Evolutionary conservation across 192 early-diverging fungal genomes (phyloP).

Genomic region (Coemansia guatemalensis): DNA sequence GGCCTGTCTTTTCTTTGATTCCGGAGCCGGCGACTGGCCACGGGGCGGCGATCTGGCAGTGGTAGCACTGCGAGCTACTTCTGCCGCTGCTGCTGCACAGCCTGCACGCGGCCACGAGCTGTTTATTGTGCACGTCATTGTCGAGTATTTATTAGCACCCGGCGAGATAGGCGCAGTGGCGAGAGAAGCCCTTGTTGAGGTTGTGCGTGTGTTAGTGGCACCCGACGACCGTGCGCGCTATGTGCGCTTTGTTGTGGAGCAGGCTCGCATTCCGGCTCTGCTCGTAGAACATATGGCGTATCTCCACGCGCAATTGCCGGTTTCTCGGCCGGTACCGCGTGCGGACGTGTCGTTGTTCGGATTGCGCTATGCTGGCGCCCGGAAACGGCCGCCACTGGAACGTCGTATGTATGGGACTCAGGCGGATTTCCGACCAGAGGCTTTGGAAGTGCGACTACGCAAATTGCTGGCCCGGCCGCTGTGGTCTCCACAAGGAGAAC

Average conservation of each 20-base stretch:
- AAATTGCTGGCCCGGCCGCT: conserved; percentile 16
- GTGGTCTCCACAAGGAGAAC: conserved; percentile 20
- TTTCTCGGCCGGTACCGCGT: conserved; percentile 39
- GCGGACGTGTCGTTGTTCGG: conserved; percentile 22
- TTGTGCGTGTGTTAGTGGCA: conserved; percentile 42
- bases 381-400: conserved; percentile 18
- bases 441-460: conserved; percentile 16
- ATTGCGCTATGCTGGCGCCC: conserved; percentile 18
- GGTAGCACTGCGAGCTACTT: conserved; percentile 19
- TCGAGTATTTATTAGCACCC: conserved; percentile 49
- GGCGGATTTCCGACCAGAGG: neutral
- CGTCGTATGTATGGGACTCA: conserved; percentile 6
- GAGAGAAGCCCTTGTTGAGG: conserved; percentile 46
- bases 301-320: conserved; percentile 42
- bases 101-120: conserved; percentile 41
- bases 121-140: conserved; percentile 39
- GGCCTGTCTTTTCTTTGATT: conserved; percentile 51
- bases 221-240: conserved; percentile 23
- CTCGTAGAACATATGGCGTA: conserved; percentile 48
- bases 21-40: conserved; percentile 8
- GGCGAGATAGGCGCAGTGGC: conserved; percentile 40
- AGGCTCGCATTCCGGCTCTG: conserved; percentile 34
- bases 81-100: conserved; percentile 13
- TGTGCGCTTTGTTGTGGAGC: conserved; percentile 36
- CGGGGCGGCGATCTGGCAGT: conserved; percentile 21